A percentile compares a stretch with the other conserved stretches of the same genome.
Evolutionary conservation across 2,329 filamentous ascomycete genomes (phyloP).

Genomic region (Botryotinia narcissicola): DNA sequence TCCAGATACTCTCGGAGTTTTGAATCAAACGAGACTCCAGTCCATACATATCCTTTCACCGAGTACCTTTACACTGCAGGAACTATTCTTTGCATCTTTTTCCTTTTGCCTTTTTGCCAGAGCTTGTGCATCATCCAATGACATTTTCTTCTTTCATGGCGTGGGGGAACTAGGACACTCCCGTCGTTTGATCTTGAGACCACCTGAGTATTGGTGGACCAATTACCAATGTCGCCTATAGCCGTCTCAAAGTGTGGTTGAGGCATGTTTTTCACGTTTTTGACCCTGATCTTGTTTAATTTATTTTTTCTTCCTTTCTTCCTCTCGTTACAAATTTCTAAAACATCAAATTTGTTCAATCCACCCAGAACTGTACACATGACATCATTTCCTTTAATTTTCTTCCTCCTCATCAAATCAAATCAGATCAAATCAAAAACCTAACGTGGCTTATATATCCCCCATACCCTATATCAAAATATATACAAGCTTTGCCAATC

Average conservation of each 20-base stretch:
- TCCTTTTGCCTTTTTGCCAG: neutral
- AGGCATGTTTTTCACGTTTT: neutral
- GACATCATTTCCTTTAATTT: neutral
- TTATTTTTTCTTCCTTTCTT: neutral
- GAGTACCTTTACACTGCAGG: constrained; percentile 4
- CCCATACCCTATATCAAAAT: neutral
- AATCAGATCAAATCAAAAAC: neutral
- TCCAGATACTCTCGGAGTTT: neutral
- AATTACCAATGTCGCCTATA: neutral
- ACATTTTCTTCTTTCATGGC: neutral
- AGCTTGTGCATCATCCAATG: neutral
- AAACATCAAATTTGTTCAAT: neutral
- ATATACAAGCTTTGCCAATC: neutral
- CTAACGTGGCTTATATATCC: constrained; percentile 1
- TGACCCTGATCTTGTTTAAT: neutral
- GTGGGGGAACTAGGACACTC: neutral
- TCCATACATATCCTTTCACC: neutral
- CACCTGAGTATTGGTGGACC: neutral
- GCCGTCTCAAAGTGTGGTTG: neutral
- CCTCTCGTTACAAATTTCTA: neutral
- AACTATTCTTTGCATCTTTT: neutral
- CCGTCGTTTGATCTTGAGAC: neutral
- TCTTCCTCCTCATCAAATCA: neutral
- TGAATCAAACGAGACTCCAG: neutral
- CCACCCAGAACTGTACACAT: neutral